Conservation (phyloP, 2,329 filamentous ascomycete genomes). For the Phaeoacremonium minimum region DNA sequence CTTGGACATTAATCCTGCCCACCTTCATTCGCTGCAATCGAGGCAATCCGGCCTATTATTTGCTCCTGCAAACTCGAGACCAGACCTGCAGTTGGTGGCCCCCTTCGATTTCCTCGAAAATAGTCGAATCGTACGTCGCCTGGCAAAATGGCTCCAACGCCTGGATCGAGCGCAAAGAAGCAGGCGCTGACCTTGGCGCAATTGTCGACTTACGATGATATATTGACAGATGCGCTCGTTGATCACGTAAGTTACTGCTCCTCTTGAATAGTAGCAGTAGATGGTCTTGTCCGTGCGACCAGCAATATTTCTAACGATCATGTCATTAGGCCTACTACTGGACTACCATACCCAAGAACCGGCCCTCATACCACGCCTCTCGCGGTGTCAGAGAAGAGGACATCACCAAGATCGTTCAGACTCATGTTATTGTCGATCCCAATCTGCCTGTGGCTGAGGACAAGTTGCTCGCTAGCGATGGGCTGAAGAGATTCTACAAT, state of each 20-base stretch:
- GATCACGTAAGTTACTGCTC: slow-evolving; percentile 92
- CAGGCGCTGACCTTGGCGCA: slow-evolving; percentile 80
- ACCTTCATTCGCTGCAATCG: too few species aligned
- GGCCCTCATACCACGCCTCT: slow-evolving; percentile 77
- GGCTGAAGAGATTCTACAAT: slow-evolving; percentile 67
- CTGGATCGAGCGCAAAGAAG: slow-evolving; percentile 44
- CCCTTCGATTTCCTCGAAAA: slow-evolving; percentile 1
- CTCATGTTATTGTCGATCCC: slow-evolving; percentile 69
- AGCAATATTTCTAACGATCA: slow-evolving; percentile 11
- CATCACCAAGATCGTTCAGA: slow-evolving; percentile 56
- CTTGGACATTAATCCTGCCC: too few species aligned
- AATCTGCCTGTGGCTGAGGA: slow-evolving; percentile 67
- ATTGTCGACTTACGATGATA: slow-evolving; percentile 89
- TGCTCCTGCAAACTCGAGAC: too few species aligned
- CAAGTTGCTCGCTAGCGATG: slow-evolving; percentile 67
- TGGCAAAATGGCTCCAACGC: slow-evolving; percentile 30
- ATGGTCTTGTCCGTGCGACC: too few species aligned
- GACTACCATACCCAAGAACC: slow-evolving; percentile 94
- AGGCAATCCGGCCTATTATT: too few species aligned
- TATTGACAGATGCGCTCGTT: slow-evolving; percentile 89
- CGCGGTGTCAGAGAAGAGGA: slow-evolving; percentile 69
- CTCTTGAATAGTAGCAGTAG: too few species aligned
- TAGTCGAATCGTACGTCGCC: slow-evolving; percentile 4
- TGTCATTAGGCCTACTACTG: slow-evolving; percentile 93
- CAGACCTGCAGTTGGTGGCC: too few species aligned